Evolutionary conservation across 2,329 filamentous ascomycete species (phyloP).

Genomic region (Sporothrix pseudoabietina): DNA sequence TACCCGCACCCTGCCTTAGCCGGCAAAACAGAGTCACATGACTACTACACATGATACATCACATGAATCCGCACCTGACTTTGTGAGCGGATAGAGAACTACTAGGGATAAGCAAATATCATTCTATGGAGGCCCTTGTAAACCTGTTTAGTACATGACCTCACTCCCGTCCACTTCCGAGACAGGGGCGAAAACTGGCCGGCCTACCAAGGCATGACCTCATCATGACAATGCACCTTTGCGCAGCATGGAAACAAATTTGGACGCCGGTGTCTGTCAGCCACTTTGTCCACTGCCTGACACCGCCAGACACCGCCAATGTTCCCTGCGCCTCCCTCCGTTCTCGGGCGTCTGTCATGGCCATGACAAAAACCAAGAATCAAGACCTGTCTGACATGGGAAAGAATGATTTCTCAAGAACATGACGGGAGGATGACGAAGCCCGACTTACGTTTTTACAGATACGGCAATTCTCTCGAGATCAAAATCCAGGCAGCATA

Average conservation of each 20-base stretch:
- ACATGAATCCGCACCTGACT: not conserved
- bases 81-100: not conserved
- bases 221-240: conserved; percentile 5
- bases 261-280: too few relatives aligned
- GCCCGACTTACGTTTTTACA: not conserved
- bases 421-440: conserved; percentile 2
- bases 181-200: conserved; percentile 16
- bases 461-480: not conserved
- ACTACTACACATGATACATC: not conserved
- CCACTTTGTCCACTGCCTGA: not conserved
- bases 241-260: not conserved
- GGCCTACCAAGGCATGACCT: conserved; percentile 21
- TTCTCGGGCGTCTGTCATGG: not conserved
- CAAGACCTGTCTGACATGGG: not conserved
- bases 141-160: not conserved
- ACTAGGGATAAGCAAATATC: not conserved
- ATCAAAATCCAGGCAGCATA: not conserved
- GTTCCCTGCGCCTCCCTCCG: conserved; percentile 17
- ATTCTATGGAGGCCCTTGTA: not conserved
- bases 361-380: not conserved
- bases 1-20: conserved; percentile 18
- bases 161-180: conserved; percentile 15
- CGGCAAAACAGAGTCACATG: conserved; percentile 16
- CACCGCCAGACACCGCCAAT: not conserved
- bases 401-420: not conserved